Base-by-base conservation (phyloP, 177 flowering plant species). In the Vitis hybrid region DNA sequence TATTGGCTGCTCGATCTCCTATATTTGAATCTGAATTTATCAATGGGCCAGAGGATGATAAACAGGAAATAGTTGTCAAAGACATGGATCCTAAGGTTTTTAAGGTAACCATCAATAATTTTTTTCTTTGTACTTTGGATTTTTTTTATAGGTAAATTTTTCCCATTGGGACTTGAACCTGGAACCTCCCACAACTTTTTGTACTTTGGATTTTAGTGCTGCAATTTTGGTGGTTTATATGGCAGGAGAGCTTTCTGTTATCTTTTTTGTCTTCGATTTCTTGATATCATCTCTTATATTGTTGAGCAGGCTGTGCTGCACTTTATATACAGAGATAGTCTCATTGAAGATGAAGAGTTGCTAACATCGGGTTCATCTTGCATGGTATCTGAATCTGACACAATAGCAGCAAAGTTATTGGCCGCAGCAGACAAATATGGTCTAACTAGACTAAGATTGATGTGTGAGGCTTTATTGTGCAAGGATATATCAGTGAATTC, bases 31-130 rank as follows among this genome's bases (percentile, higher is more conserved):
- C 85, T 70, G 85, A 88, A 61, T 77, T 91, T 60, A 73, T 82
- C 29, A 78, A 80, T 66, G 78, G 58, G 54, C 63, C 71, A 59
- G 88, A 77, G 55, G 83, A 77, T 66, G 83, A 78, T 78, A 68
- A 78, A 65, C 64, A 73, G 20, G 90, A 87, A 74, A 77, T 92
- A 54, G 67, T 81, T 62, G 61, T 92, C 50, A 58, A 76, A 0
- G 93, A 89, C 68, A 79, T 89, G 87, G 93, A 91, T 71, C 92
- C 98, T 56, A 81, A 81, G 72, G 93, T 91, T 56, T 93, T 93
- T 73, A 86, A 91, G 97, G 98, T 89, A 78, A 54, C 15, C 48
- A 26, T 22, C 20, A 5, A 9, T 54, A 19, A 26, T 55, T 56
- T 15, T 52, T 14, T 34, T 68, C 48, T 56, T 39, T 50, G 10